Conservation (phyloP, 2,329 filamentous ascomycete species). For the Epichloe scottii region DNA sequence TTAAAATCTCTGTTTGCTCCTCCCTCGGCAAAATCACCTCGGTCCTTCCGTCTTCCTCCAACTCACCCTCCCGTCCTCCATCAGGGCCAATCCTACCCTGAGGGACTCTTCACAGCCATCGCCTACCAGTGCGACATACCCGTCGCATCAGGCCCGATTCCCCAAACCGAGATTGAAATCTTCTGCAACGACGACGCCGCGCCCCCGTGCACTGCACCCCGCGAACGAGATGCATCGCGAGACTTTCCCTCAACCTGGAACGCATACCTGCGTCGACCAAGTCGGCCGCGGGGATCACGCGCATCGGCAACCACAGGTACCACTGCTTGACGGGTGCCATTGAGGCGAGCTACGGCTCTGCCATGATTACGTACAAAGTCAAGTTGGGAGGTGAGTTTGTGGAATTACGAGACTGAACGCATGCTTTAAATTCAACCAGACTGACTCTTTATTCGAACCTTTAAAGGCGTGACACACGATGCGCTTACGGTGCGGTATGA, state of each 20-base stretch:
- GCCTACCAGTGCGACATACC: conserved; percentile 27
- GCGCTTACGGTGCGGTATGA: conserved; percentile 24
- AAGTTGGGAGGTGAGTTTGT: conserved; percentile 23
- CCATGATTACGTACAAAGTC: conserved; percentile 24
- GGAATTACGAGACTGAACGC: not conserved
- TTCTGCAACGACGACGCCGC: conserved; percentile 20
- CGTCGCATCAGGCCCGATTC: conserved; percentile 20
- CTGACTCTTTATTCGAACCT: not conserved
- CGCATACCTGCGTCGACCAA: conserved; percentile 22
- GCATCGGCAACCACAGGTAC: conserved; percentile 24
- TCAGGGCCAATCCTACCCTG: conserved; percentile 26
- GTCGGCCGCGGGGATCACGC: conserved; percentile 16
- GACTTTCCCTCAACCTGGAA: conserved; percentile 22
- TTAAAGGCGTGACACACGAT: conserved; percentile 24
- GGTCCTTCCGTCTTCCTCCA: no score
- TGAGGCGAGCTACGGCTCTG: conserved; percentile 25
- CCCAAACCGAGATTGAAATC: conserved; percentile 26
- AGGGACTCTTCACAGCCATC: conserved; percentile 22
- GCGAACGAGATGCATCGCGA: conserved; percentile 20
- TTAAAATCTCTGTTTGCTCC: not conserved
- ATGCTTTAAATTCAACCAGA: no score
- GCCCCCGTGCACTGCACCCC: conserved; percentile 19
- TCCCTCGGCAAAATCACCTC: no score
- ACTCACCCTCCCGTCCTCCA: no score
- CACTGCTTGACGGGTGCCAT: conserved; percentile 25